Base-by-base conservation (phyloP, 129 eudicot genomes). In the Flaveria sonorensis region DNA sequence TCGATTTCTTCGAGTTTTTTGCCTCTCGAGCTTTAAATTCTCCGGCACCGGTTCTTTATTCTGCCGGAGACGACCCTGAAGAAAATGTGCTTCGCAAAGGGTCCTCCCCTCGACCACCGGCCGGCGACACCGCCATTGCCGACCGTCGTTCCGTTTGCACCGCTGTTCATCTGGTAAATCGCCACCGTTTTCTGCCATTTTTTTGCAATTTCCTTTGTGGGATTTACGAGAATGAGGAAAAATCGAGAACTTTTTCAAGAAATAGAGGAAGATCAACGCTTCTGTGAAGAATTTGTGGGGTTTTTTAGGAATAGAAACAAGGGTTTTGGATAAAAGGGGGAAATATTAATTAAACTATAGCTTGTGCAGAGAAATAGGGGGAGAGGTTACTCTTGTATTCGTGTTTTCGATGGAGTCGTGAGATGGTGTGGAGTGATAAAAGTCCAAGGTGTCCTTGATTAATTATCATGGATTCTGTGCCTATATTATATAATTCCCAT, bases 41-140 rank as follows among this genome's bases (percentile, higher is more conserved):
- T 89, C 97, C 6, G 99, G 99, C 7, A 95, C 99, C n/a, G 88
- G 89, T 52, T 82, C 82, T 81, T 77, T 91, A 57, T 79, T 60
- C 80, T 85, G 89, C 11, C 96, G 89, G 71, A 84, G 92, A 2
- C 80, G 83, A 46, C 93, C 94, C 59, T 92, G 99, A 28, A 86
- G 81, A 45, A 82, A 85, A 76, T 95, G 99, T 66, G 86, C 83
- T 55, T 95, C 89, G 39, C 99, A 95, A 7, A 91, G 88, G 56
- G 88, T 91, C 18, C 85, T 80, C 0, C 89, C 97, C 14, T 89
- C 94, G 62, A 82, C 18, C 12, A 82, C 97, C 36, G 80, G 83
- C 65, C 99, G 89, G 14, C 83, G 81, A 84, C 99, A 95, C 83
- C 99, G 86, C 97, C 99, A 91, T 77, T 88, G 74, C 12, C 87